Percentiles rank a stretch among this genome's conserved stretches.
Evolutionary conservation across 305 asterid genomes (phyloP).

Genomic region (Ajuga reptans): DNA sequence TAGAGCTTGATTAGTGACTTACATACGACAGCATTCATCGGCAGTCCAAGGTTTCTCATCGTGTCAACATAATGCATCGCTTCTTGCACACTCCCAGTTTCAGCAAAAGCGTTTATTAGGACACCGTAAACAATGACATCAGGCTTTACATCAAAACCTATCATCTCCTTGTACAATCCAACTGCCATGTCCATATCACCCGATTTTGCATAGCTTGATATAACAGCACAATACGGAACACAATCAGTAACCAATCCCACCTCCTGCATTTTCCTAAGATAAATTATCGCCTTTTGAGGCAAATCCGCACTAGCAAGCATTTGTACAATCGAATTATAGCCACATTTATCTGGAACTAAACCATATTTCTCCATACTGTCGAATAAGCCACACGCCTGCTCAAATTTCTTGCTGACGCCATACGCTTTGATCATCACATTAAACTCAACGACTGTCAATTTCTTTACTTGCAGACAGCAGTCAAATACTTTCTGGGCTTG

Average conservation of each 20-base stretch:
- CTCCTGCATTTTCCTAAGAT: slow-evolving; percentile 64
- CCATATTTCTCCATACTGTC: slow-evolving; percentile 55
- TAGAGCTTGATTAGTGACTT: slow-evolving; percentile 77
- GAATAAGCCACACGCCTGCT: slow-evolving; percentile 64
- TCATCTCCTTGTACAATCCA: slow-evolving; percentile 58
- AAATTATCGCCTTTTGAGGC: slow-evolving; percentile 51
- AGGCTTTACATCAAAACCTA: slow-evolving; percentile 42
- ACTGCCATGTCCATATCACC: slow-evolving; percentile 54
- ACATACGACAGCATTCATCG: slow-evolving; percentile 50
- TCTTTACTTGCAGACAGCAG: slow-evolving; percentile 43
- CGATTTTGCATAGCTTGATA: slow-evolving; percentile 62
- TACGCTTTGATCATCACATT: slow-evolving; percentile 95
- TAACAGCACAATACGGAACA: slow-evolving; percentile 64
- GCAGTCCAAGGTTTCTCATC: slow-evolving; percentile 48
- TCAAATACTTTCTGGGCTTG: slow-evolving; percentile 64
- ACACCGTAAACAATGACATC: slow-evolving; percentile 74
- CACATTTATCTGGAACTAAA: slow-evolving; percentile 64
- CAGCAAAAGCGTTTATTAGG: slow-evolving; percentile 75
- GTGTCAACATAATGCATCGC: slow-evolving; percentile 37
- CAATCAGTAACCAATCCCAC: slow-evolving; percentile 63
- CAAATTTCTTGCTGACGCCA: slow-evolving; percentile 62
- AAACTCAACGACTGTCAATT: slow-evolving; percentile 44
- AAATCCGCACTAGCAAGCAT: slow-evolving; percentile 70
- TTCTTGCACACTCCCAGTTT: slow-evolving; percentile 55
- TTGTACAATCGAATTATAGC: slow-evolving; percentile 74